phyloP scores from a whole-genome alignment of 1,284 basidiomycete species.

The Trichosporon ovoides region DNA sequence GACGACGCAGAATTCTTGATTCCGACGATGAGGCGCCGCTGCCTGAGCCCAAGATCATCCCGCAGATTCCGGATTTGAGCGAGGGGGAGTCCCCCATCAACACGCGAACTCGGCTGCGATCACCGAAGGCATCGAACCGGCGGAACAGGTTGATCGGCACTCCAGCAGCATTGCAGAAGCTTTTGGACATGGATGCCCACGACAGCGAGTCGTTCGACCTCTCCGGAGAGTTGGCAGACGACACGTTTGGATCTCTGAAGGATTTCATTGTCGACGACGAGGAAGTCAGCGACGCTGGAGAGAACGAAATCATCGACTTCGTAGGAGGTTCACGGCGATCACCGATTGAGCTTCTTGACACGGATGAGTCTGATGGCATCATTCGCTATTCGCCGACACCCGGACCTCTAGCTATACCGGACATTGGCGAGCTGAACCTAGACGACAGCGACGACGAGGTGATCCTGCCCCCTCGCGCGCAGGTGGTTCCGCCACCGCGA shows the following conservation, averaged over 20 bases:
- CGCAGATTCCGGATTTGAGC: not conserved
- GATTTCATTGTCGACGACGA: conserved; percentile 46
- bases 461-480: not conserved
- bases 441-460: conserved; percentile 5
- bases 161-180: not conserved
- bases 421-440: conserved; percentile 16
- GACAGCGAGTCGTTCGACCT: not conserved
- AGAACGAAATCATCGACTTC: conserved; percentile 12
- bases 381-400: conserved; percentile 27
- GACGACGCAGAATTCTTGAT: not conserved
- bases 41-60: not conserved
- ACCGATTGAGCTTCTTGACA: not conserved
- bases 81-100: not conserved
- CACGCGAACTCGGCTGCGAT: not conserved
- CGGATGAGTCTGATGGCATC: conserved; percentile 11
- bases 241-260: conserved; percentile 26
- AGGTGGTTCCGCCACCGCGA: not conserved
- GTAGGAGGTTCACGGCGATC: not conserved
- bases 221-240: not conserved
- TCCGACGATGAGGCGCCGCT: conserved; percentile 3
- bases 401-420: conserved; percentile 17
- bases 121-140: not conserved
- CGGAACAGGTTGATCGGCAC: not conserved
- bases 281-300: conserved; percentile 28
- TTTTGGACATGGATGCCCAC: conserved; percentile 3